Evolutionary conservation across 352 stramenopile species (phyloP).

Genomic region (Pythium dissimile): DNA sequence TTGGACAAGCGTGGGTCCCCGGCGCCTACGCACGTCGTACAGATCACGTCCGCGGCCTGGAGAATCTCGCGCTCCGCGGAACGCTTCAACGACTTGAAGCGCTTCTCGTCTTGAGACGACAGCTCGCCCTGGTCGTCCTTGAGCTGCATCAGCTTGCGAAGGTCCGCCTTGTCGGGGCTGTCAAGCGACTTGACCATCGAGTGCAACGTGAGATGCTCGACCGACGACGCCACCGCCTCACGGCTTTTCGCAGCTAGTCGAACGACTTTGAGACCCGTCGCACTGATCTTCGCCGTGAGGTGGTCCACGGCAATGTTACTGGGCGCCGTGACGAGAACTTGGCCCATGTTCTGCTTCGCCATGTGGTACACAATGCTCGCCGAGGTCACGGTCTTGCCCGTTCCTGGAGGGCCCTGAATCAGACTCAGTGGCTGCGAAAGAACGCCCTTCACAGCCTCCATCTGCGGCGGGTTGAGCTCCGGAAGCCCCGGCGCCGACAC

Average conservation of each 20-base stretch:
- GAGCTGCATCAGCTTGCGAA: slow-evolving; percentile 91
- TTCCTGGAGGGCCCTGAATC: slow-evolving; percentile 97
- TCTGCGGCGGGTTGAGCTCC: slow-evolving; percentile 97
- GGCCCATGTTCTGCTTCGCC: slow-evolving; percentile 97
- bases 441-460: slow-evolving; percentile 93
- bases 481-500: slow-evolving; percentile 94
- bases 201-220: slow-evolving; percentile 98
- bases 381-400: slow-evolving; percentile 97
- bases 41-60: slow-evolving; percentile 98
- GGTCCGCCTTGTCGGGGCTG: slow-evolving; percentile 87
- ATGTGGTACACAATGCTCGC: slow-evolving; percentile 99
- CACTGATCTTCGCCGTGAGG: slow-evolving; percentile 88
- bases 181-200: slow-evolving; percentile 93
- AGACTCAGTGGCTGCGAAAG: slow-evolving; percentile 97
- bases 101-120: slow-evolving; percentile 95
- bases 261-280: slow-evolving; percentile 97
- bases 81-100: slow-evolving; percentile 92
- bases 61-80: slow-evolving; percentile 96
- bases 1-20: slow-evolving; percentile 97
- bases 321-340: slow-evolving; percentile 98
- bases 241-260: slow-evolving; percentile 97
- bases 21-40: slow-evolving; percentile 98
- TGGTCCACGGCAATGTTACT: slow-evolving; percentile 99
- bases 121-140: slow-evolving; percentile 95
- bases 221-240: slow-evolving; percentile 91